Evolutionary conservation across 495 filamentous ascomycete genomes (phyloP).

Genomic region (Aspergillus egyptiacus): DNA sequence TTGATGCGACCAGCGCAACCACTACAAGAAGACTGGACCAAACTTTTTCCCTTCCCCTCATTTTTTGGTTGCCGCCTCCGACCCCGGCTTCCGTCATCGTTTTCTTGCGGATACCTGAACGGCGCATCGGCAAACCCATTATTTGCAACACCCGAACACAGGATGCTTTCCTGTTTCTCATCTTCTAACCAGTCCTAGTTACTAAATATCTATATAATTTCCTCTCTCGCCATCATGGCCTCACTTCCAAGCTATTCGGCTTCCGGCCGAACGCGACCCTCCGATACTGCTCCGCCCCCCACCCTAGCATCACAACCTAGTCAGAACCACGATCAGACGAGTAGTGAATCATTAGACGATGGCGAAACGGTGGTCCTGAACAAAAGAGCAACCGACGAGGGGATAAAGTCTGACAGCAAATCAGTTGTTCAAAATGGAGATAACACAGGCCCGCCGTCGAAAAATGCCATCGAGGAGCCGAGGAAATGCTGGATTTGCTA

Average conservation of each 20-base stretch:
- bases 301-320: conserved; percentile 13
- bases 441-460: conserved; percentile 9
- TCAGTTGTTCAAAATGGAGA: conserved; percentile 14
- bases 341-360: conserved; percentile 28
- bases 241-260: conserved; percentile 34
- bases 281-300: conserved; percentile 25
- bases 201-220: neutral
- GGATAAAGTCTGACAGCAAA: conserved; percentile 14
- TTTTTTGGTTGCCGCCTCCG: neutral
- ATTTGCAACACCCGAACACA: too few species aligned
- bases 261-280: conserved; percentile 26
- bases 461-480: conserved; percentile 34
- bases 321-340: conserved; percentile 5
- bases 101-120: neutral
- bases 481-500: conserved; percentile 94
- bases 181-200: conserved; percentile 1
- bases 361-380: conserved; percentile 42
- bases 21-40: neutral
- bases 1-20: neutral
- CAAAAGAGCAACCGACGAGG: conserved; percentile 23
- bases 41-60: neutral
- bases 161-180: conserved; percentile 9
- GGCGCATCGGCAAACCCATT: neutral
- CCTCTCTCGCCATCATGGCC: conserved; percentile 27
- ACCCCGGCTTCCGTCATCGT: conserved; percentile 1